Evolutionary conservation across 768 basidiomycete genomes (phyloP).

Genomic region (Psilocybe azurescens): DNA sequence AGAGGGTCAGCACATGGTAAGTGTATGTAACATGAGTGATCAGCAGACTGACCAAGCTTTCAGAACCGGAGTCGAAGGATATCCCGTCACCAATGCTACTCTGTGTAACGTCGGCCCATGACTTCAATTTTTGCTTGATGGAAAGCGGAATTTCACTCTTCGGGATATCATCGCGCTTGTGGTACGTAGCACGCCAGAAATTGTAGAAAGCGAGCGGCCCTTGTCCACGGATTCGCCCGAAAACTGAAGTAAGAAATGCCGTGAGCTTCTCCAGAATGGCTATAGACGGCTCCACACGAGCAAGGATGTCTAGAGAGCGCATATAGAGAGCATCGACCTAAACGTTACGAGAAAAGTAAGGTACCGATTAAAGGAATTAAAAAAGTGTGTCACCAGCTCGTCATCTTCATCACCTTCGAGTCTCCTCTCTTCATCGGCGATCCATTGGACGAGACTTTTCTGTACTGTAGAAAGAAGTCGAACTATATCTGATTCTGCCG

Average conservation of each 20-base stretch:
- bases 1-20: background rate
- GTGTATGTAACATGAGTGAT: background rate
- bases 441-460: conserved; percentile 53
- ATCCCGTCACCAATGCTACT: conserved; percentile 52
- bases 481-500: conserved; percentile 33
- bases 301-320: conserved; percentile 44
- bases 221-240: conserved; percentile 50
- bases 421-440: conserved; percentile 47
- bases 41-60: conserved; percentile 35
- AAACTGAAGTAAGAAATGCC: conserved; percentile 55
- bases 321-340: conserved; percentile 50
- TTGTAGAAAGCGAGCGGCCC: conserved; percentile 58
- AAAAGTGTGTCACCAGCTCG: conserved; percentile 43
- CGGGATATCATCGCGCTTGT: conserved; percentile 42
- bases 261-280: conserved; percentile 46
- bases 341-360: background rate
- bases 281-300: conserved; percentile 41
- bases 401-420: conserved; percentile 52
- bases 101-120: conserved; percentile 51
- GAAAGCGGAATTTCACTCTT: conserved; percentile 42
- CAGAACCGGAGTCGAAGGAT: conserved; percentile 41
- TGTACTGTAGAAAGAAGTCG: conserved; percentile 41
- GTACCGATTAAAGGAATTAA: background rate
- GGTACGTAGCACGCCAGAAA: conserved; percentile 66
- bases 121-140: conserved; percentile 49